phyloP scores from a whole-genome alignment of 306 rosid species.

The Medicago lupulina region DNA sequence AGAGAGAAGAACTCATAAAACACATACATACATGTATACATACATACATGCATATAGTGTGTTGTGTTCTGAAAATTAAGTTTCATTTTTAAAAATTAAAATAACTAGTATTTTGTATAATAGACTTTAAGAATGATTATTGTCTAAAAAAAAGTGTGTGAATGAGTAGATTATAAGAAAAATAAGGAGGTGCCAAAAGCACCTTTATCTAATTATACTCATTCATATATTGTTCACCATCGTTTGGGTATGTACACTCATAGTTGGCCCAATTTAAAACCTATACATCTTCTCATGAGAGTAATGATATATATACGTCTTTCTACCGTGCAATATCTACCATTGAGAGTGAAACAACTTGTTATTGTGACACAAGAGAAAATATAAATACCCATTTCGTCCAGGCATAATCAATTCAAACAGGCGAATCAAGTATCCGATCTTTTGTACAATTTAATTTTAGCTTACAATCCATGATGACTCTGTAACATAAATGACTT shows the following conservation, averaged over 20 bases:
- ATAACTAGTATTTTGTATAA: no score
- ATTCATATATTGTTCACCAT: not conserved
- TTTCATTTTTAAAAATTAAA: no score
- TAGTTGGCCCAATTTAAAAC: not conserved
- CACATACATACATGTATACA: no score
- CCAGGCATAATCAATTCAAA: not conserved
- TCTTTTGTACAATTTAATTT: not conserved
- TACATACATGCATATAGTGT: no score
- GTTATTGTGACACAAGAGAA: not conserved
- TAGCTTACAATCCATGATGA: not conserved
- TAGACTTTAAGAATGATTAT: no score
- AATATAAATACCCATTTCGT: not conserved
- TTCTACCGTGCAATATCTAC: not conserved
- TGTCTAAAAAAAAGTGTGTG: no score
- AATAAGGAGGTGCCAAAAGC: no score
- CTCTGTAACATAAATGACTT: not conserved
- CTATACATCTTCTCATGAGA: not conserved
- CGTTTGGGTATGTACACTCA: not conserved
- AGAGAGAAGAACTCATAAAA: no score
- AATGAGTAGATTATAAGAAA: no score
- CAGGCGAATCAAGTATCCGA: not conserved
- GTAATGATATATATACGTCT: not conserved
- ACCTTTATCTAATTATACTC: not conserved
- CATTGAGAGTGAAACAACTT: not conserved
- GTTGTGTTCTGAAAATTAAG: not conserved